A percentile compares a stretch with the other conserved stretches of the same genome.
Conservation (phyloP, 331 rosid genomes). For the Acacia pycnantha region DNA sequence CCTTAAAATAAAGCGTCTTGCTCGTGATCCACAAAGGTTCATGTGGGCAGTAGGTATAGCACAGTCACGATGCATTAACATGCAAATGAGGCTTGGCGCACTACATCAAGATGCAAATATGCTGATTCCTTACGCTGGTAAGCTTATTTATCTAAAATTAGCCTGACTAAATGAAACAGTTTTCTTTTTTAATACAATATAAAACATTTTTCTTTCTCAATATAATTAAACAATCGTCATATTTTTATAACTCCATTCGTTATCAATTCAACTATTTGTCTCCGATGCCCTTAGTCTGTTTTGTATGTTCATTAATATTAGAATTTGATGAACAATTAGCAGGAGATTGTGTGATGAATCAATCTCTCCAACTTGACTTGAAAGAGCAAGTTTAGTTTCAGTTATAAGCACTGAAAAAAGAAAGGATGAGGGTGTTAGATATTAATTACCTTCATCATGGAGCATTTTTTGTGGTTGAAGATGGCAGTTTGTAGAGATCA, state of each 20-base stretch:
- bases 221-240: neutral
- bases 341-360: slow-evolving; percentile 12
- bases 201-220: neutral
- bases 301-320: neutral
- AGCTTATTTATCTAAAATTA: slow-evolving; percentile 23
- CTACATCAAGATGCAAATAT: slow-evolving; percentile 77
- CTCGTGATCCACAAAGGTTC: slow-evolving; percentile 75
- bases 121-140: slow-evolving; percentile 94
- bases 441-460: neutral
- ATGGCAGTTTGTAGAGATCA: neutral
- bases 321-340: slow-evolving; percentile 9
- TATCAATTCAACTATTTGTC: slow-evolving; percentile 3
- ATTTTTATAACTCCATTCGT: neutral
- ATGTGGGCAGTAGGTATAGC: slow-evolving; percentile 89
- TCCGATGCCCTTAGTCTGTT: neutral
- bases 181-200: neutral
- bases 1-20: slow-evolving; percentile 89
- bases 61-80: slow-evolving; percentile 85
- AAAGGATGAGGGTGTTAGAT: neutral
- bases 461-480: neutral
- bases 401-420: neutral
- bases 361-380: neutral
- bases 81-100: slow-evolving; percentile 79
- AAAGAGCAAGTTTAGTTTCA: neutral
- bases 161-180: neutral